phyloP scores from a whole-genome alignment of 2,329 filamentous ascomycete species.

The Diaporthe sp. region DNA sequence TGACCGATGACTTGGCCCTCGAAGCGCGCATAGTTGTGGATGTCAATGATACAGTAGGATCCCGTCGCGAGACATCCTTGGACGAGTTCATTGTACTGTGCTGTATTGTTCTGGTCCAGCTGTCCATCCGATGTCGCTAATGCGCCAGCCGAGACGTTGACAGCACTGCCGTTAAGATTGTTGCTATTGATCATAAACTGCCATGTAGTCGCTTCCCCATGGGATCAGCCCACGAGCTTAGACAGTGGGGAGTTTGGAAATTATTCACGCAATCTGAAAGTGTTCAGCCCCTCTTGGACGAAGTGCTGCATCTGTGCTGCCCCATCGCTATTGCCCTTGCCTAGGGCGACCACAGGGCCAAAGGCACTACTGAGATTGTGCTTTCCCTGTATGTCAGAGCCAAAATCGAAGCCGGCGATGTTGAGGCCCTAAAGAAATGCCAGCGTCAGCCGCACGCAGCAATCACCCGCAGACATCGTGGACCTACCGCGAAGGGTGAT shows the following conservation, averaged over 20 bases:
- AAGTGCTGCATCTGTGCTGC: constrained; percentile 71
- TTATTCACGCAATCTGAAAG: constrained; percentile 60
- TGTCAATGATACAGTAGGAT: constrained; percentile 71
- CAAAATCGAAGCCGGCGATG: constrained; percentile 64
- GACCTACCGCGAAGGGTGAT: constrained; percentile 33
- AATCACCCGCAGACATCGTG: background rate
- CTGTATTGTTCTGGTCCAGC: constrained; percentile 63
- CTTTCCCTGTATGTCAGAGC: constrained; percentile 57
- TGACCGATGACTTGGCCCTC: constrained; percentile 75
- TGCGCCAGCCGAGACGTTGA: background rate
- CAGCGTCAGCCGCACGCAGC: background rate
- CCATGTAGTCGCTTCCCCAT: constrained; percentile 61
- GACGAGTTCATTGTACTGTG: constrained; percentile 68
- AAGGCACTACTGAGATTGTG: constrained; percentile 50
- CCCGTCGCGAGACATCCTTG: constrained; percentile 69
- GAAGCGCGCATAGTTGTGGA: constrained; percentile 73
- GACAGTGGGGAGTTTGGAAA: background rate
- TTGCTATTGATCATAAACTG: constrained; percentile 70
- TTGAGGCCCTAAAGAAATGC: constrained; percentile 51
- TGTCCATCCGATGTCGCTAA: constrained; percentile 53
- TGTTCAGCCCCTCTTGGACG: constrained; percentile 66
- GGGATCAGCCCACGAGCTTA: background rate
- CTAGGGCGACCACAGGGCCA: constrained; percentile 50
- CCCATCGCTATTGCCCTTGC: constrained; percentile 51
- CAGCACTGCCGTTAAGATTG: constrained; percentile 58